Base-by-base conservation (phyloP, 352 stramenopile species). In the Phytophthora crassamura region DNA sequence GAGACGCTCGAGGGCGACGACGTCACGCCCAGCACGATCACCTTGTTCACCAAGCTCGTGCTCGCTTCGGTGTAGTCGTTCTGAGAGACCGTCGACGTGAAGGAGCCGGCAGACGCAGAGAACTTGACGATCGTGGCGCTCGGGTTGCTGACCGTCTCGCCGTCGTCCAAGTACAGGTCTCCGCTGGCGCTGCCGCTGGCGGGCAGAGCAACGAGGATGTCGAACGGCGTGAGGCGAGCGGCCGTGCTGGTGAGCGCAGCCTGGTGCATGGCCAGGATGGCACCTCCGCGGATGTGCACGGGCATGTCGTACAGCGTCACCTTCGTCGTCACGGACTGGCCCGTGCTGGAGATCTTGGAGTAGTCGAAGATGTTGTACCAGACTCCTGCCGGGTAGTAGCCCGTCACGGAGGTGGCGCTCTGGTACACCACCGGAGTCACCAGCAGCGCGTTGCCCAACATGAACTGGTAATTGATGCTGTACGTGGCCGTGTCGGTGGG, bases 281-380 rank as follows among this genome's bases (percentile, higher is more conserved):
- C 64, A 34, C 82, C 82, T 10, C 80, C 80, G 11, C 75, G 72
- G 42, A 91, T 71, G 42, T 80, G 72, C 48, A 91, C 71, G 0
- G 76, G 82, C 74, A 91, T 86, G 32, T 86, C 77, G 39, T 86
- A 82, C 16, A 91, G 39, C 39, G 64, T 84, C 43, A 80, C 78
- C 4, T 59, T 18, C 40, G 64, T 75, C 5, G 65, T 77, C 11
- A 73, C 42, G 9, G 43, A 61, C 30, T 59, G 47, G 25, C 79
- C 78, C 0, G 46, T 67, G 28, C 57, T 77, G 15, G 69, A 45
- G 5, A 79, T 47, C 15, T 52, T 46, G 35, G 80, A 25, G 22
- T 25, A 25, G 22, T 25, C 22, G 30, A 89, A 89, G 25, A 89
- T 56, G 54, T 88, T 69, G 61, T 82, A 91, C 80, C 82, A 91